Evolutionary conservation across 1,284 basidiomycete genomes (phyloP), one percentile per base, ranked within the genome.

Genomic region (Jaminaea rosea): DNA sequence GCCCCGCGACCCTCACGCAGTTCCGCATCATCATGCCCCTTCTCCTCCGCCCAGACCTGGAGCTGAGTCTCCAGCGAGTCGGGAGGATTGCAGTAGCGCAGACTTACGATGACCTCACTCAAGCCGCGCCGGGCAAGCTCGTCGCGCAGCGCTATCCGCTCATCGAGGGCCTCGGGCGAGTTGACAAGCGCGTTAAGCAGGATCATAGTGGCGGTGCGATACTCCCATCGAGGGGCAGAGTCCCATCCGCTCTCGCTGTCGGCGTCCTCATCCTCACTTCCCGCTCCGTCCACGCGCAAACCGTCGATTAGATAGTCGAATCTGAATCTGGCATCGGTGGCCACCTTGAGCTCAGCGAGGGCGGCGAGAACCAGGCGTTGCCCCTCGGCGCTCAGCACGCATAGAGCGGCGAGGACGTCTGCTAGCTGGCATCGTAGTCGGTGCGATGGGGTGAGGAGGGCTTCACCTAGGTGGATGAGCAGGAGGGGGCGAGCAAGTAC

Each of bases 1-100:
- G 4, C 59, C 4, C 39, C 39, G 3, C 53, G 53, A 6, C 63
- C 51, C 17, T 67, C 63, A 37, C 57, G 60, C 73, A 88, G 79
- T 50, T 90, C 86, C 67, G 86, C 84, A 70, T 88, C 84, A 72
- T 93, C 89, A 60, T 90, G 88, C 46, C 85, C 86, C 63, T 88
- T 87, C 72, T 91, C 88, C 59, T 93, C 88, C 0, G 81, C 80
- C 63, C 89, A 92, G 15, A 88, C 80, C 58, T 86, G 82, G 5
- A 91, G 77, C 64, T 92, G 88, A 0, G 80, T 84, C 15, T 84
- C 68, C 26, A 91, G 76, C 1, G 75, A 74, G 41, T 89, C 87
- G 10, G 88, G 86, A 1, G 87, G 86, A 61, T 82, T 81, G 39
- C 84, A 77, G 63, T 88, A 87, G 57, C 83, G 80, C 4, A 91